A percentile compares a stretch with the other conserved stretches of the same genome.
These are phyloP conservation scores for Mycotypha africana DNA, from an alignment of 371 early-diverging fungal genomes.

Conservation along the genomic window DNA sequence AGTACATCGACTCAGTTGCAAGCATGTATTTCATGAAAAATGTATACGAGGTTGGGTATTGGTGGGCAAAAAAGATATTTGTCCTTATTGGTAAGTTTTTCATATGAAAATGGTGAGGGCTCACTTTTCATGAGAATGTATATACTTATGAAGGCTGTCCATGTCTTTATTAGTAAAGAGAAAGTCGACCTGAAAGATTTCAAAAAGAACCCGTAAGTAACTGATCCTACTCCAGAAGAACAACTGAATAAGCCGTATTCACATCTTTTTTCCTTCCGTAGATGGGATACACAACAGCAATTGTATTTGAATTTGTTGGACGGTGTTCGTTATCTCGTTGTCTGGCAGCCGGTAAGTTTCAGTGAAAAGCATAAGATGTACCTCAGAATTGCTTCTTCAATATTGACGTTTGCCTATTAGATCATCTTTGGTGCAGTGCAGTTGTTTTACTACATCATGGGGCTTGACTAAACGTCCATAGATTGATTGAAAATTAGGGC, in stretches of 20 bases:
- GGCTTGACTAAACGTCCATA: conserved; percentile 29
- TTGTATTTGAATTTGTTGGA: conserved; percentile 78
- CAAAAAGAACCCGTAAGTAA: conserved; percentile 71
- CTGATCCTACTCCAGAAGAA: too few species aligned
- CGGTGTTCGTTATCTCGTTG: conserved; percentile 74
- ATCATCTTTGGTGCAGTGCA: conserved; percentile 47
- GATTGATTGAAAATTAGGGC: too few species aligned
- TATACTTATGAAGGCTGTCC: not conserved
- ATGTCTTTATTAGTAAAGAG: conserved; percentile 79
- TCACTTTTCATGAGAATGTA: not conserved
- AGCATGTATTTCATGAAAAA: conserved; percentile 82
- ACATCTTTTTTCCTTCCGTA: conserved; percentile 6
- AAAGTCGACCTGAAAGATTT: conserved; percentile 79
- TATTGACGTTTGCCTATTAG: conserved; percentile 7
- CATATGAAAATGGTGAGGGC: too few species aligned
- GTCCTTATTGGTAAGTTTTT: conserved; percentile 90
- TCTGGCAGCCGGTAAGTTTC: conserved; percentile 72
- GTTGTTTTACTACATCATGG: conserved; percentile 36
- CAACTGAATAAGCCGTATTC: too few species aligned
- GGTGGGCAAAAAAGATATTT: conserved; percentile 90
- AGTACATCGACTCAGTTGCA: conserved; percentile 68
- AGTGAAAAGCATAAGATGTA: not conserved
- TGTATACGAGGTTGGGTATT: conserved; percentile 95
- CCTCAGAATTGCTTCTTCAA: too few species aligned
- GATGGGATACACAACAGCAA: conserved; percentile 71